Conservation (phyloP, 1,284 basidiomycete species). For the Wolfiporia cocos region DNA sequence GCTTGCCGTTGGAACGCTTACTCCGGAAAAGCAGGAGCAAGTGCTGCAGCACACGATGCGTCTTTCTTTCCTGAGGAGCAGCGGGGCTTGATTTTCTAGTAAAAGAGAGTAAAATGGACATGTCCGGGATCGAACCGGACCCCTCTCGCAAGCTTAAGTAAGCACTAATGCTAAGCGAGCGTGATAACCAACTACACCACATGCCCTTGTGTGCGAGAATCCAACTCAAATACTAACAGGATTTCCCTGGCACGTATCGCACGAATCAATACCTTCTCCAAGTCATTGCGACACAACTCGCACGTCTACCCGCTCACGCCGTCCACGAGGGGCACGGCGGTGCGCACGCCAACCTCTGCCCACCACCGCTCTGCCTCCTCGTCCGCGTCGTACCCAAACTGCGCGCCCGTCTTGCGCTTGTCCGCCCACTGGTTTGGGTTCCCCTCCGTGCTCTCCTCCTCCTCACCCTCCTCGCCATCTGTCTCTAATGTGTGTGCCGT, state of each 20-base stretch:
- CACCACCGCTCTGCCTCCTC: conserved; percentile 43
- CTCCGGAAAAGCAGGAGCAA: no score
- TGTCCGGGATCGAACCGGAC: no score
- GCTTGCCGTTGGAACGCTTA: no score
- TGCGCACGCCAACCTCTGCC: conserved; percentile 25
- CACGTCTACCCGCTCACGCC: conserved; percentile 1
- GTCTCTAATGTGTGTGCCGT: no score
- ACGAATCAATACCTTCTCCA: background rate
- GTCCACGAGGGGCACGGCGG: background rate
- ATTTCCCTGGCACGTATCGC: background rate
- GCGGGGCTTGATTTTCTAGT: no score
- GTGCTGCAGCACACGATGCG: no score
- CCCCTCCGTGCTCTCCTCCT: conserved; percentile 20
- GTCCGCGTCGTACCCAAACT: conserved; percentile 49
- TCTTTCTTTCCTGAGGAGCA: no score
- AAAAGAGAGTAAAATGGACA: no score
- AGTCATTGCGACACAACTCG: background rate
- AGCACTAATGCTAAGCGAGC: background rate
- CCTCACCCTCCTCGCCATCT: background rate
- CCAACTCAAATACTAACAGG: background rate
- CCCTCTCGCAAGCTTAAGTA: no score
- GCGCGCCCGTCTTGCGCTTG: conserved; percentile 32
- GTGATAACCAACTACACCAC: background rate
- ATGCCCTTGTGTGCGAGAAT: background rate
- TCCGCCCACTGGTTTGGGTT: conserved; percentile 50